phyloP scores from a whole-genome alignment of 2,329 filamentous ascomycete species.

The Sordariomycetes sp. region DNA sequence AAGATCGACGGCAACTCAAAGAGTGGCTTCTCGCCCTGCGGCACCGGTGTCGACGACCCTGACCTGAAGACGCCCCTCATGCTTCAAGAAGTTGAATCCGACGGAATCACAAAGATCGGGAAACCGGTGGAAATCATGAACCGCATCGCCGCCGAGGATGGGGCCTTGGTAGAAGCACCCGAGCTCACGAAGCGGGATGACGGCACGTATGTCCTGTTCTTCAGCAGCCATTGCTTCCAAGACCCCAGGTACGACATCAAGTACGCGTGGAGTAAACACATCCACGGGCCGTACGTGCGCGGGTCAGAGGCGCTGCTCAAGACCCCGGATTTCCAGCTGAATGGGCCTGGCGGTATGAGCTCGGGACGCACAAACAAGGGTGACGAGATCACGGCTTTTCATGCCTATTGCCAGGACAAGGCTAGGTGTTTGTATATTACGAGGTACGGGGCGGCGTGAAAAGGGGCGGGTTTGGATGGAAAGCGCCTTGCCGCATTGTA shows the following conservation, averaged over 20 bases:
- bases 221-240: conserved; percentile 50
- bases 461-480: no score
- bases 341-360: conserved; percentile 30
- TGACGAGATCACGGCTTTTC: conserved; percentile 21
- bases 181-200: conserved; percentile 34
- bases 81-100: conserved; percentile 37
- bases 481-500: no score
- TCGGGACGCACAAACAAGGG: conserved; percentile 17
- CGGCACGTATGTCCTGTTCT: conserved; percentile 52
- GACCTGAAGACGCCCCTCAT: conserved; percentile 42
- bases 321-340: conserved; percentile 25
- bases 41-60: conserved; percentile 29
- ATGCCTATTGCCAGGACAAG: conserved; percentile 21
- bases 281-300: conserved; percentile 28
- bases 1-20: conserved; percentile 58
- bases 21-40: conserved; percentile 19
- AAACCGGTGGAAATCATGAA: conserved; percentile 36
- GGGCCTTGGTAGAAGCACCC: conserved; percentile 54
- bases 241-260: conserved; percentile 47
- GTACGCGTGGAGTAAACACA: conserved; percentile 38
- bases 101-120: conserved; percentile 43
- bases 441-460: conserved; percentile 8
- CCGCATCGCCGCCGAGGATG: conserved; percentile 29
- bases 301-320: conserved; percentile 20
- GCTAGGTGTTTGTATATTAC: conserved; percentile 26